These are phyloP conservation scores for Sideroxylon spinosum DNA, from an alignment of 179 eudicot species.

Conservation along the genomic window DNA sequence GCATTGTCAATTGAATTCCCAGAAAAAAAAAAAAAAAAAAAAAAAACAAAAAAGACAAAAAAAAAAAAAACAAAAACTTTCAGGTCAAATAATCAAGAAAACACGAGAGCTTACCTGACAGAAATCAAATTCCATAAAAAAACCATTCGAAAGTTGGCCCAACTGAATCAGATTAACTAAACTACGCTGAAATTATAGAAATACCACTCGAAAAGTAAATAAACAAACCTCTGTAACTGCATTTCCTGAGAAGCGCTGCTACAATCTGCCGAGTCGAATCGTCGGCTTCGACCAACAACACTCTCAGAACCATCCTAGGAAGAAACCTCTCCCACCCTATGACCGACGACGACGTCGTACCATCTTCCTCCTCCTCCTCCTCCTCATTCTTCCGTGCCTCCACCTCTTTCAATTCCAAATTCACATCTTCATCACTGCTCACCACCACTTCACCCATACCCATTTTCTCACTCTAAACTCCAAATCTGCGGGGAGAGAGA, in stretches of 20 bases:
- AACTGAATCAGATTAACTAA: not conserved
- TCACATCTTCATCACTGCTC: constrained; percentile 31
- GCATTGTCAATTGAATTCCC: not conserved
- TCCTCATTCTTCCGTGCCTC: not conserved
- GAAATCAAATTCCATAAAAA: not conserved
- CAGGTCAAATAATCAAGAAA: not conserved
- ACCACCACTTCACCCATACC: constrained; percentile 40
- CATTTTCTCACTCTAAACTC: not conserved
- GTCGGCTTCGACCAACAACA: constrained; percentile 84
- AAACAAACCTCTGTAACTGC: constrained; percentile 72
- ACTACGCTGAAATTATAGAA: not conserved
- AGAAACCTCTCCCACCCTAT: constrained; percentile 67
- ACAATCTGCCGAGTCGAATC: constrained; percentile 89
- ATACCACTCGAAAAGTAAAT: not conserved
- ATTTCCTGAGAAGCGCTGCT: constrained; percentile 85
- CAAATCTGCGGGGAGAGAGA: not conserved
- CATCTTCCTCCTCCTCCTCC: constrained; percentile 23
- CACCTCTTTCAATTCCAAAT: constrained; percentile 20
- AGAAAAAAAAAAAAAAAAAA: no score
- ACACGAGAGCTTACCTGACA: not conserved
- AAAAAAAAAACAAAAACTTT: not conserved
- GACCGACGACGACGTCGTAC: constrained; percentile 29
- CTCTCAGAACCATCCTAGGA: constrained; percentile 53
- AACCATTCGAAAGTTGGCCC: no score
- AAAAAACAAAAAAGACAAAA: not conserved